A percentile compares a stretch with the other conserved stretches of the same genome.
Conservation (phyloP, 306 rosid genomes). For the Hippophae tibetana region DNA sequence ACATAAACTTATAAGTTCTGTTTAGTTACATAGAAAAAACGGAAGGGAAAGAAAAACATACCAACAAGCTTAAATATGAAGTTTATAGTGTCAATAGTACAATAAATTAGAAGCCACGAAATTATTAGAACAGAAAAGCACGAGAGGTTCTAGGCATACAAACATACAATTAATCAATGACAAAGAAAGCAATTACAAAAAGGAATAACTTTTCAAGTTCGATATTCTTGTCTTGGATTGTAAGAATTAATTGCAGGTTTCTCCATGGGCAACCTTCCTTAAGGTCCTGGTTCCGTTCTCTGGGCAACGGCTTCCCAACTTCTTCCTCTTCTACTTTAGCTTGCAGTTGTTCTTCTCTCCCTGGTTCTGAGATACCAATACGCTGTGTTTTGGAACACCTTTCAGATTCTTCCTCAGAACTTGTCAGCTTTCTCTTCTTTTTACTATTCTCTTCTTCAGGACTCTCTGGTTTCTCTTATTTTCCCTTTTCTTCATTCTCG, state of each 20-base stretch:
- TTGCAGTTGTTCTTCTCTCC: slow-evolving; percentile 3
- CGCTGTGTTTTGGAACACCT: slow-evolving; percentile 36
- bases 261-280: slow-evolving; percentile 43
- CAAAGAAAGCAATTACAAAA: background rate
- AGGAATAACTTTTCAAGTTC: slow-evolving; percentile 47
- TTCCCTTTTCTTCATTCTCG: slow-evolving; percentile 16
- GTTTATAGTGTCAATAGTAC: too few species aligned
- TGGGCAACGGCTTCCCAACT: slow-evolving; percentile 7
- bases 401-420: slow-evolving; percentile 6
- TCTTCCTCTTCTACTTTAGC: slow-evolving; percentile 15
- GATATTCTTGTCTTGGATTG: slow-evolving; percentile 44
- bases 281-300: slow-evolving; percentile 6
- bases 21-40: too few species aligned
- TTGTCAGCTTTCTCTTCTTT: slow-evolving; percentile 40
- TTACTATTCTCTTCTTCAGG: slow-evolving; percentile 9
- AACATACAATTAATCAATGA: background rate
- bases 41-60: too few species aligned
- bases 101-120: background rate
- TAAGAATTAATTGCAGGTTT: slow-evolving; percentile 54
- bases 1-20: too few species aligned
- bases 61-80: too few species aligned
- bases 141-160: background rate
- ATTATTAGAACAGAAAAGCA: background rate
- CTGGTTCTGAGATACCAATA: slow-evolving; percentile 13
- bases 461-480: slow-evolving; percentile 36